These are phyloP conservation scores for Rhizopogon hawkerae DNA, from an alignment of 1,284 basidiomycete species.

Conservation along the genomic window DNA sequence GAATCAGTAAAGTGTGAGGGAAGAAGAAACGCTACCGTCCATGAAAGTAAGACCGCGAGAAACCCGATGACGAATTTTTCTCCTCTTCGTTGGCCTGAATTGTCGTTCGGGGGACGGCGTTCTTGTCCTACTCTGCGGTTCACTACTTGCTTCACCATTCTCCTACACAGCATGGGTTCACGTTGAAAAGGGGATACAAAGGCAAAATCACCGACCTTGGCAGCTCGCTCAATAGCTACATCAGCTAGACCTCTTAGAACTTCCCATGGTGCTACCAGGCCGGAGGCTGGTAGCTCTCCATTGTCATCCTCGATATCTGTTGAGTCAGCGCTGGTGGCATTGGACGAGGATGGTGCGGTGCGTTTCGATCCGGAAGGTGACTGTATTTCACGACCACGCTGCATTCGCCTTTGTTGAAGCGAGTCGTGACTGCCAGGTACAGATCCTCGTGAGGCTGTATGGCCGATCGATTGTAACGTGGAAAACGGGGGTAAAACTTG, in stretches of 20 bases:
- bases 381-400: constrained; percentile 32
- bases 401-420: constrained; percentile 29
- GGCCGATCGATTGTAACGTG: constrained; percentile 52
- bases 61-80: constrained; percentile 55
- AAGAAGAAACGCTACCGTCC: constrained; percentile 44
- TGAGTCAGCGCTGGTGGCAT: constrained; percentile 65
- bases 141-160: constrained; percentile 60
- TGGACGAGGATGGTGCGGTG: constrained; percentile 49
- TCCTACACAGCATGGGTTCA: constrained; percentile 37
- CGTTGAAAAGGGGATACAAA: not conserved
- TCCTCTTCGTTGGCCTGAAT: constrained; percentile 57
- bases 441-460: constrained; percentile 40
- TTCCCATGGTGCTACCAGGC: constrained; percentile 76
- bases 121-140: constrained; percentile 63
- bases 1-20: constrained; percentile 5
- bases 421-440: constrained; percentile 54
- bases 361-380: constrained; percentile 44
- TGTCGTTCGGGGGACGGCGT: constrained; percentile 62
- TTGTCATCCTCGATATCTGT: constrained; percentile 68
- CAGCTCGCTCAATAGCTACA: constrained; percentile 68
- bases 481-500: constrained; percentile 65
- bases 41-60: constrained; percentile 50
- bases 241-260: constrained; percentile 72
- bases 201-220: constrained; percentile 43
- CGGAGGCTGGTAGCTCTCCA: constrained; percentile 70